Evolutionary conservation across 768 basidiomycete genomes (phyloP).

Genomic region (Rubroboletus satanas): DNA sequence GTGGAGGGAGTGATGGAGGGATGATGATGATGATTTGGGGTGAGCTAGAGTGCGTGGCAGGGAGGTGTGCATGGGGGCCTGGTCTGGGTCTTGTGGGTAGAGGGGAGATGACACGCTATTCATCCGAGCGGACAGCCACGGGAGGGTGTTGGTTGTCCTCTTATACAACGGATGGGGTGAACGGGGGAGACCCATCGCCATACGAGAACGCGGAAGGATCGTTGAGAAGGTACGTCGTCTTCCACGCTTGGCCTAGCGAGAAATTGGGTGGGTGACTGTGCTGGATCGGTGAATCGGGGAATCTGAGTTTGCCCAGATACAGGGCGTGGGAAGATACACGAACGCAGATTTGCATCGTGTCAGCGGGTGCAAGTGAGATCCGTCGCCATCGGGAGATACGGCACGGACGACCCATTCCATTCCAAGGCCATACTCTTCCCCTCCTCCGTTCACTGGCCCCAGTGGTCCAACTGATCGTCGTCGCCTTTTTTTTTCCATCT

Average conservation of each 20-base stretch:
- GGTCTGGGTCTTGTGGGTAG: conserved; percentile 27
- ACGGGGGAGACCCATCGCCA: conserved; percentile 4
- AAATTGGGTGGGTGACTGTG: not conserved
- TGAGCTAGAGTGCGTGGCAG: conserved; percentile 15
- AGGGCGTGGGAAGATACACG: conserved; percentile 27
- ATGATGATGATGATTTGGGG: conserved; percentile 18
- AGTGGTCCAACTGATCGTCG: conserved; percentile 2
- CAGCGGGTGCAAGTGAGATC: conserved; percentile 38
- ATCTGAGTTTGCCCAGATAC: conserved; percentile 21
- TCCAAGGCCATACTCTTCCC: conserved; percentile 4
- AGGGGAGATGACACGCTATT: conserved; percentile 18
- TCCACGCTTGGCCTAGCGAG: conserved; percentile 1
- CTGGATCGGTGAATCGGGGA: conserved; percentile 31
- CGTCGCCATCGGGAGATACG: conserved; percentile 68
- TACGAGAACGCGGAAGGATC: conserved; percentile 4
- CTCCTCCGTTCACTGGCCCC: conserved; percentile 3
- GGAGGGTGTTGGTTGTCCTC: conserved; percentile 7
- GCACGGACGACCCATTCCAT: conserved; percentile 36
- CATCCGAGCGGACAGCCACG: conserved; percentile 21
- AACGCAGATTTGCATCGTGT: conserved; percentile 32
- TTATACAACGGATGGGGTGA: conserved; percentile 14
- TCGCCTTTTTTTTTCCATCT: conserved; percentile 17
- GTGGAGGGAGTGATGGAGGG: conserved; percentile 18
- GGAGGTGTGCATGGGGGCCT: conserved; percentile 9
- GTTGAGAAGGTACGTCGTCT: conserved; percentile 21